Evolutionary conservation across 139 green algal species (phyloP).

Genomic region (Volvox reticuliferus): DNA sequence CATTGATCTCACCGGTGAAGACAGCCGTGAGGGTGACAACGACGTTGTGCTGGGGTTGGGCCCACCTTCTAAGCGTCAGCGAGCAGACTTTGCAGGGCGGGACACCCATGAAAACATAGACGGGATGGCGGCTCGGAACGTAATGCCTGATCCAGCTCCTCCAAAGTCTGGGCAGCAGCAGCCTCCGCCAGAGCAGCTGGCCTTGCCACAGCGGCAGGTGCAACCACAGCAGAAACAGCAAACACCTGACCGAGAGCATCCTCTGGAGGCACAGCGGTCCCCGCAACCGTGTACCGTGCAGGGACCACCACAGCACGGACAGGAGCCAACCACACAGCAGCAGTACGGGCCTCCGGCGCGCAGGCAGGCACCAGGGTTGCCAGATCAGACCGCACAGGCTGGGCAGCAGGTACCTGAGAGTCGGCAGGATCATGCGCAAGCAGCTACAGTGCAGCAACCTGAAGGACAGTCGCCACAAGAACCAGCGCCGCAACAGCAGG

Average conservation of each 20-base stretch:
- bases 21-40: background rate
- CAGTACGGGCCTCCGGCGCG: no score
- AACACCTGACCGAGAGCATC: background rate
- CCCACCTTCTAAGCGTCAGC: background rate
- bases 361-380: background rate
- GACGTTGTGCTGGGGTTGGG: background rate
- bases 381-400: background rate
- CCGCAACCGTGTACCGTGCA: no score
- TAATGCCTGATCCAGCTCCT: background rate
- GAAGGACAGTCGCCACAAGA: background rate
- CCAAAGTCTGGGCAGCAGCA: background rate
- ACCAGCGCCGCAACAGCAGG: background rate
- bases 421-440: background rate
- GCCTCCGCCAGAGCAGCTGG: background rate
- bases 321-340: no score
- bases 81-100: background rate
- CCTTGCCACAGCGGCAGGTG: background rate
- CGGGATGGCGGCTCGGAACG: no score
- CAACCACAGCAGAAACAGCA: background rate
- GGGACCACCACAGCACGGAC: no score
- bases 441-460: background rate
- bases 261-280: background rate
- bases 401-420: background rate
- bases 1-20: background rate
- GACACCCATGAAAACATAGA: background rate